Conservation (phyloP, 345 rosid genomes). For the Populus tremula region DNA sequence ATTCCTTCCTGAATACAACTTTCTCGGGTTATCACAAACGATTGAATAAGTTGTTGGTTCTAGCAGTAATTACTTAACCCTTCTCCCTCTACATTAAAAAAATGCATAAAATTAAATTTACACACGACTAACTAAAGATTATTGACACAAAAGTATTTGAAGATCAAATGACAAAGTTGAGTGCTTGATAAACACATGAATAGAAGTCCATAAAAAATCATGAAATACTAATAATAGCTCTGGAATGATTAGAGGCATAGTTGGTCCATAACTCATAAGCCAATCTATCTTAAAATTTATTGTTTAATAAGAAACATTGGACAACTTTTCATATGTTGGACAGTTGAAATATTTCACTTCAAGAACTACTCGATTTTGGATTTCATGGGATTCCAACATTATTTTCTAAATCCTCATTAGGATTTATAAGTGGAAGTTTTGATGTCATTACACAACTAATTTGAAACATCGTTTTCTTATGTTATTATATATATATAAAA, state of each 20-base stretch:
- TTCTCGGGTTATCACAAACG: conserved; percentile 60
- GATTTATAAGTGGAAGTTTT: conserved; percentile 19
- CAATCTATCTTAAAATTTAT: neutral
- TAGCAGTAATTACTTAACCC: conserved; percentile 60
- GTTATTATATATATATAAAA: neutral
- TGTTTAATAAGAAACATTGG: neutral
- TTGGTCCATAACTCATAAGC: neutral
- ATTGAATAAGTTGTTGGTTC: conserved; percentile 56
- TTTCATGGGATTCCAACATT: conserved; percentile 36
- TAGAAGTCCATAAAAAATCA: neutral
- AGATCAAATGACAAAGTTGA: neutral
- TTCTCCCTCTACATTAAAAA: conserved; percentile 51
- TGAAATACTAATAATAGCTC: neutral
- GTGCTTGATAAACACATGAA: neutral
- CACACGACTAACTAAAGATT: neutral
- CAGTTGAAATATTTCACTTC: conserved; percentile 33
- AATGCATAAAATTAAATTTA: neutral
- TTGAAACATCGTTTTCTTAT: neutral
- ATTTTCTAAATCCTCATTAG: conserved; percentile 37
- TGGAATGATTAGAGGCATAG: neutral
- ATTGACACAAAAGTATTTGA: neutral
- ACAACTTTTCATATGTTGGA: conserved; percentile 22
- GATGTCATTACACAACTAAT: conserved; percentile 5
- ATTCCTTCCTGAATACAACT: conserved; percentile 81
- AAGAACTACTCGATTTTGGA: conserved; percentile 32